Conservation (phyloP, 2,329 filamentous ascomycete genomes). For the Penicillium polonicum region DNA sequence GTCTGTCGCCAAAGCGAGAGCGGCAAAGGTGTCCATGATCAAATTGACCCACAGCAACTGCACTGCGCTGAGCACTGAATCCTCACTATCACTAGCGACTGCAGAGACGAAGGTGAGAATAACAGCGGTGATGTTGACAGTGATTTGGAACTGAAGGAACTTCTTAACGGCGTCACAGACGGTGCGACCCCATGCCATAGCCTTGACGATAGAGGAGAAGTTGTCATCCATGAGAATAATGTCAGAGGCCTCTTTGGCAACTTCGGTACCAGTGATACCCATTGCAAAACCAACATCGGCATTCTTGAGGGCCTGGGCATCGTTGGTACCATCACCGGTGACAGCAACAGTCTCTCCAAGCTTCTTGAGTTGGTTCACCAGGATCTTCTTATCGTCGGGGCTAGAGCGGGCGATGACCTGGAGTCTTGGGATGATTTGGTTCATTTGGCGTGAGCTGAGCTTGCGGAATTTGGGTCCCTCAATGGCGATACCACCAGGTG, state of each 20-base stretch:
- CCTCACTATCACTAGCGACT: conserved; percentile 55
- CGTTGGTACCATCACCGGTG: conserved; percentile 81
- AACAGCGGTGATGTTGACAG: conserved; percentile 67
- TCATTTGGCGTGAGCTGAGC: conserved; percentile 63
- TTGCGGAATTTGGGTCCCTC: conserved; percentile 78
- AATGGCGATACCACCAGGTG: conserved; percentile 67
- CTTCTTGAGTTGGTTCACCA: conserved; percentile 70
- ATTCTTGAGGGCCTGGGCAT: conserved; percentile 75
- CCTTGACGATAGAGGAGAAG: conserved; percentile 82
- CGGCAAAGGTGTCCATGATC: conserved; percentile 69
- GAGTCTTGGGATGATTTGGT: conserved; percentile 65
- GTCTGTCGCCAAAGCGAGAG: conserved; percentile 64
- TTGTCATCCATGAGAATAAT: conserved; percentile 89
- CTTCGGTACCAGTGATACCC: conserved; percentile 79
- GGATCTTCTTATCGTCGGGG: conserved; percentile 72
- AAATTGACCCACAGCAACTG: conserved; percentile 69
- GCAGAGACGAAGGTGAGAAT: conserved; percentile 65
- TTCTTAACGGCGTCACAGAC: conserved; percentile 77
- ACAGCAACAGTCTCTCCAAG: conserved; percentile 76
- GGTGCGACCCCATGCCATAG: conserved; percentile 74
- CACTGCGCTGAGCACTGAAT: conserved; percentile 63
- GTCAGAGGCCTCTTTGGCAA: conserved; percentile 79
- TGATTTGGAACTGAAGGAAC: conserved; percentile 58
- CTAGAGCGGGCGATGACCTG: conserved; percentile 72
- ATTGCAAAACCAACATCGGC: conserved; percentile 84